Evolutionary conservation across 1,284 basidiomycete species (phyloP).

Genomic region (Cutaneotrichosporon sp.): DNA sequence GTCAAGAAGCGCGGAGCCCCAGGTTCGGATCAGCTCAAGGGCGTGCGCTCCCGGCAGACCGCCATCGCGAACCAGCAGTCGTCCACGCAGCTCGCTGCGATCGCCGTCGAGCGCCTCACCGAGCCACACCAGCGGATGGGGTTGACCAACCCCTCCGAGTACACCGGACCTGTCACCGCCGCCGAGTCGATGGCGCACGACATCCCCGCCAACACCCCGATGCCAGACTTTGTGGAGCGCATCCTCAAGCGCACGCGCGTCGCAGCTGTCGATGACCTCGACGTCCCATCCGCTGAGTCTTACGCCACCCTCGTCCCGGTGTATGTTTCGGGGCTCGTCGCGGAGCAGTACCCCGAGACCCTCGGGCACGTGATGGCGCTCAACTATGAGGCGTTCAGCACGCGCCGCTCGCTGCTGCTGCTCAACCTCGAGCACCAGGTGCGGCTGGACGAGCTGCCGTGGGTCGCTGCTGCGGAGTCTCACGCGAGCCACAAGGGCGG

Average conservation of each 20-base stretch:
- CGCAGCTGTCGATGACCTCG: background rate
- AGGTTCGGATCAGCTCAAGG: background rate
- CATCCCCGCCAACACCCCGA: conserved; percentile 2
- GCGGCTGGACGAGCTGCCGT: conserved; percentile 15
- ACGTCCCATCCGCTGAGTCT: conserved; percentile 1
- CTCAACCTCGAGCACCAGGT: conserved; percentile 17
- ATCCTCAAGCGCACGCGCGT: conserved; percentile 3
- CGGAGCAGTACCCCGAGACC: background rate
- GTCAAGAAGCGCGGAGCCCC: conserved; percentile 12
- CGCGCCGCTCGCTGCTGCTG: conserved; percentile 15
- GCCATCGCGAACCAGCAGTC: background rate
- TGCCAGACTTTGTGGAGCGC: conserved; percentile 2
- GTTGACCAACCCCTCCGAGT: background rate
- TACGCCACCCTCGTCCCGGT: conserved; percentile 2
- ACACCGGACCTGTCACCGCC: background rate
- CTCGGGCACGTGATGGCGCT: conserved; percentile 14
- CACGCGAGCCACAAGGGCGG: background rate
- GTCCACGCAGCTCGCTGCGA: background rate
- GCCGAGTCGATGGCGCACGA: background rate
- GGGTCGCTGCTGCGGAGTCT: background rate
- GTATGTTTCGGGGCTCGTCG: background rate
- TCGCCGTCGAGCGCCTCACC: conserved; percentile 5
- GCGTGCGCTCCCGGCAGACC: background rate
- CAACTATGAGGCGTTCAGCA: conserved; percentile 12
- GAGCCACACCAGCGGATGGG: background rate